phyloP scores from a whole-genome alignment of 306 rosid species.

The Cucurbita argyrosperma region DNA sequence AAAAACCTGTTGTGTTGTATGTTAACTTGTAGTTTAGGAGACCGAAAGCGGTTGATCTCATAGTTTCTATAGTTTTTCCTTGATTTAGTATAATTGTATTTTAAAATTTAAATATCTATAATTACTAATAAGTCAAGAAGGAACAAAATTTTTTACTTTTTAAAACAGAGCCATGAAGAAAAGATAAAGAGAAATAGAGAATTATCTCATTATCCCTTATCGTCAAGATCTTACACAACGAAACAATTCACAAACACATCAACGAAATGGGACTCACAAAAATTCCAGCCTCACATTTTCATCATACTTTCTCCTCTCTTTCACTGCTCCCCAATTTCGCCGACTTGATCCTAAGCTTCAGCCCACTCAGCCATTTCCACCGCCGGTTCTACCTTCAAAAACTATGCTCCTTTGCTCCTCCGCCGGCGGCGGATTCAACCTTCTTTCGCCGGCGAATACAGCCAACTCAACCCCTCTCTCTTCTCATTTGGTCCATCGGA shows the following conservation, averaged over 20 bases:
- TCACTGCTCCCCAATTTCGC: not conserved
- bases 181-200: not conserved
- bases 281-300: conserved; percentile 17
- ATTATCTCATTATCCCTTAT: conserved; percentile 4
- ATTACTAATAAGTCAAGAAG: too few species aligned
- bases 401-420: conserved; percentile 55
- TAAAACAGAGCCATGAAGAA: not conserved
- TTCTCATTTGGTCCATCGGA: conserved; percentile 36
- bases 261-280: conserved; percentile 3
- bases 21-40: too few species aligned
- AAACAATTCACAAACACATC: not conserved
- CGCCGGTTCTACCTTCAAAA: not conserved
- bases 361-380: not conserved
- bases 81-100: too few species aligned
- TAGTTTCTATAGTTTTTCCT: too few species aligned
- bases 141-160: too few species aligned
- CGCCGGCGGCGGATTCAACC: conserved; percentile 31
- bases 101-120: too few species aligned
- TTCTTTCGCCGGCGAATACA: conserved; percentile 30
- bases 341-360: not conserved
- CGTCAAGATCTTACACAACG: conserved; percentile 24
- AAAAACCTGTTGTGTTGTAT: too few species aligned
- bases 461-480: conserved; percentile 24
- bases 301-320: not conserved
- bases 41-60: too few species aligned